These are phyloP conservation scores for Penicillium sp. DNA, from an alignment of 2,329 filamentous ascomycete genomes.

Conservation along the genomic window DNA sequence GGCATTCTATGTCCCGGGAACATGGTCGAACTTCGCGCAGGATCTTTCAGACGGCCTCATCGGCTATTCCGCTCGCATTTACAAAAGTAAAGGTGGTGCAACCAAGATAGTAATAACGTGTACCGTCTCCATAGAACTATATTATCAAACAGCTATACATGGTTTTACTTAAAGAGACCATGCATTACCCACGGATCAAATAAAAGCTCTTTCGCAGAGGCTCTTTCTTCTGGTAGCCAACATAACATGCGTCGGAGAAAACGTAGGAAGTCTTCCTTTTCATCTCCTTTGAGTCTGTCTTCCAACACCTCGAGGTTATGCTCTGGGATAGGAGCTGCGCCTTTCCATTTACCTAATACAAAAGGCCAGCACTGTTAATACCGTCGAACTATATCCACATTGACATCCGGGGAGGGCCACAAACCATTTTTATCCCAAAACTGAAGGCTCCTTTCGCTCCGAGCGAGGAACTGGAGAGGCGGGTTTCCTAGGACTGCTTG, in stretches of 20 bases:
- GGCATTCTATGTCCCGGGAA: conserved; percentile 55
- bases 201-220: conserved; percentile 25
- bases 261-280: conserved; percentile 27
- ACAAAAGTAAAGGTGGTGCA: too few species aligned
- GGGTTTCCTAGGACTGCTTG: conserved; percentile 21
- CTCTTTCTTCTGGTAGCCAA: conserved; percentile 33
- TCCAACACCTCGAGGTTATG: conserved; percentile 23
- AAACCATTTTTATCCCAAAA: conserved; percentile 21
- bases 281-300: conserved; percentile 23
- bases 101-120: too few species aligned
- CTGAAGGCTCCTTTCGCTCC: conserved; percentile 10
- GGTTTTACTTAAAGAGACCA: not conserved
- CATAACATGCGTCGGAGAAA: conserved; percentile 34
- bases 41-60: conserved; percentile 51
- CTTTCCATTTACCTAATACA: conserved; percentile 28
- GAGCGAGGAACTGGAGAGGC: conserved; percentile 13
- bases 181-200: conserved; percentile 2
- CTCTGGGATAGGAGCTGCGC: conserved; percentile 24
- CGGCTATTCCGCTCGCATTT: too few species aligned
- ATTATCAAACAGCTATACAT: too few species aligned
- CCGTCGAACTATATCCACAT: not conserved
- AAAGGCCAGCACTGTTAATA: not conserved
- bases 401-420: not conserved
- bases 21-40: conserved; percentile 58
- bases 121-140: too few species aligned